Evolutionary conservation across 2,329 filamentous ascomycete genomes (phyloP).

Genomic region (Sporothrix euskadiensis): DNA sequence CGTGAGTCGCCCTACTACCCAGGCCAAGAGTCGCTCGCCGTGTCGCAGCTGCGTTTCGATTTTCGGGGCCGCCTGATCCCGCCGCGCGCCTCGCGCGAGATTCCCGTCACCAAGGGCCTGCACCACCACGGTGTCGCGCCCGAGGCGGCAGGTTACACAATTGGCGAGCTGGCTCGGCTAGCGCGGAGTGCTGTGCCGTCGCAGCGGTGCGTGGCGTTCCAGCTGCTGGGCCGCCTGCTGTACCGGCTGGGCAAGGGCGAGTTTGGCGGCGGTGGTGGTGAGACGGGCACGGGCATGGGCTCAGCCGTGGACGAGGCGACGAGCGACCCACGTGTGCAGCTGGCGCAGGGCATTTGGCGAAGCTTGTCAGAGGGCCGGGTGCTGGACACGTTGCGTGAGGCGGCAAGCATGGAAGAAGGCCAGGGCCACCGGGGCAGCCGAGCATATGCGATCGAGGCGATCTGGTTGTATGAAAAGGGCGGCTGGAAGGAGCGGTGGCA

Average conservation of each 20-base stretch:
- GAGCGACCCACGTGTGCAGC: constrained; percentile 39
- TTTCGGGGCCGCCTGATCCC: constrained; percentile 80
- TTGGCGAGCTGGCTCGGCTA: constrained; percentile 79
- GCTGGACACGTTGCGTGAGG: constrained; percentile 73
- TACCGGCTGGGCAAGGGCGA: constrained; percentile 76
- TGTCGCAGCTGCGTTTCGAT: constrained; percentile 82
- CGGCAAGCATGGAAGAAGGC: constrained; percentile 65
- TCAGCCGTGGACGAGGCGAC: constrained; percentile 24
- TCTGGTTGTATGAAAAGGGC: constrained; percentile 79
- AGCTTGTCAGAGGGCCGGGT: constrained; percentile 75
- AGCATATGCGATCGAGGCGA: constrained; percentile 82
- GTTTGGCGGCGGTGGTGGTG: constrained; percentile 64
- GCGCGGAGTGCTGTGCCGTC: constrained; percentile 79
- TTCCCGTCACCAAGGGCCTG: constrained; percentile 76
- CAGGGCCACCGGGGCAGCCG: constrained; percentile 74
- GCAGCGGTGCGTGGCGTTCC: constrained; percentile 88
- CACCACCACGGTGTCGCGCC: constrained; percentile 94
- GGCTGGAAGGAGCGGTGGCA: constrained; percentile 66
- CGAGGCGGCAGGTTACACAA: constrained; percentile 90
- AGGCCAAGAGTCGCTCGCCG: constrained; percentile 66
- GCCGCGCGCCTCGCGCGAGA: constrained; percentile 69
- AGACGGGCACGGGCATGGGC: constrained; percentile 28
- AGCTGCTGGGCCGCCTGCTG: constrained; percentile 81
- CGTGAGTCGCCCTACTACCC: constrained; percentile 80
- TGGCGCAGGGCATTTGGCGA: constrained; percentile 80